Evolutionary conservation across 768 basidiomycete species (phyloP), one percentile per base, ranked within the genome.

Genomic region (Calocera viscosa): DNA sequence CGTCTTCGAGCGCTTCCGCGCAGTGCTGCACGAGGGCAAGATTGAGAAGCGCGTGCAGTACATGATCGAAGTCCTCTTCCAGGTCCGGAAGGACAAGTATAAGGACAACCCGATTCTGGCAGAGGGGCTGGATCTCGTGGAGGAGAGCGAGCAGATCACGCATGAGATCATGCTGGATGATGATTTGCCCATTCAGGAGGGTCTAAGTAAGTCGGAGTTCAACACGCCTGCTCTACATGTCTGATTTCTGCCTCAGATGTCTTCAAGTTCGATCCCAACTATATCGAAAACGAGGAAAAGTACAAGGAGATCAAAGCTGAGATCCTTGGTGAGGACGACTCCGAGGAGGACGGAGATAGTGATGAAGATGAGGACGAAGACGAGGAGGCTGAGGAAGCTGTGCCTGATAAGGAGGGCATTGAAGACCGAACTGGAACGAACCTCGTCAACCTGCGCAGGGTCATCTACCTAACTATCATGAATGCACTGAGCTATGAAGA

Each of bases 1-100:
- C 39, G 88, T 96, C 38, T 98, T 87, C 74, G 96, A 98, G 75
- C 90, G 94, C 26, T 97, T 98, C 85, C 88, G 96, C 53, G 91
- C 92, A 0, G 93, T 97, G 10, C 80, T 99, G 35, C 96, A 98
- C 76, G 96, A 98, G 76, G 93, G 93, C 28, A 80, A 83, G 49
- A 95, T 99, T 76, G 94, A 91, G 73, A 94, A 98, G 72, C 86
- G 96, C 71, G 91, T 95, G 32, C 96, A 98, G 74, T 99, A 97
- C 78, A 97, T 97, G 96, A 92, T 99, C 71, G 96, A 98, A 78
- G 96, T 98, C 1, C 82, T 98, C 60, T 98, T 99, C 91, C 96
- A 98, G 77, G 91, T 96, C 8, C 83, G 96, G 71, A 97, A 96
- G 80, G 96, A 99, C 81, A 94, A 93, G 77, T 98, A 91, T 82